Base-by-base conservation (phyloP, 176 grass and related monocot species). In the Oryza longistaminata region DNA sequence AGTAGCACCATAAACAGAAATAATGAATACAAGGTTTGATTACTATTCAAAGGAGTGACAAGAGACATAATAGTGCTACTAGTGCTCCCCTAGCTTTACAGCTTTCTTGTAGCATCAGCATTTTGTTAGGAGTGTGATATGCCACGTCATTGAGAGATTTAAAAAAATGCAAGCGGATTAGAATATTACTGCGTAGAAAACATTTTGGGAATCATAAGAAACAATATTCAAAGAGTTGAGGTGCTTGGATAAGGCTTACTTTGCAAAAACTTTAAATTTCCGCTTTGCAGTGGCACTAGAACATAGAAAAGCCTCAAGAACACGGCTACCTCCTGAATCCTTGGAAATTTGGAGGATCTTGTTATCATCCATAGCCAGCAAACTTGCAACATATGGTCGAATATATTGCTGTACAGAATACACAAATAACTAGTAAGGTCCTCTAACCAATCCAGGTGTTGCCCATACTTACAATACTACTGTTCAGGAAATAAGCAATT, bases 271-370 rank as follows among this genome's bases (percentile, higher is more conserved):
- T 76, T 89, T 98, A 39, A 90, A 90, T 84, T 95, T 98, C 64
- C 92, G 11, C 90, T 95, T 98, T 67, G 77, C 16, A 64, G 91
- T 82, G 34, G 90, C 82, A 90, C 89, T 91, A 78, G 93, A 98
- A 89, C 68, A 80, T 52, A 98, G 91, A 85, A 98, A 98, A 85
- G 91, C 87, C 81, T 98, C 96, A 87, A 98, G 83, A 79, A 94
- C 93, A 92, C 71, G 93, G 37, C 81, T 77, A 68, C 96, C 96
- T 66, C 96, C 96, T 16, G 93, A 77, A 85, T 98, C 96, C 84
- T 87, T 98, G 22, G 87, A 86, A 76, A 89, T 90, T 88, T 95
- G 87, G 74, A 95, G 74, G 52, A 93, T 74, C 27, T 90, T 81
- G 60, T 82, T 81, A 85, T 81, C 81, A 53, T 92, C 77, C 85